Evolutionary conservation across 257 asterid species (phyloP).

Genomic region (Ilex aquifolium): DNA sequence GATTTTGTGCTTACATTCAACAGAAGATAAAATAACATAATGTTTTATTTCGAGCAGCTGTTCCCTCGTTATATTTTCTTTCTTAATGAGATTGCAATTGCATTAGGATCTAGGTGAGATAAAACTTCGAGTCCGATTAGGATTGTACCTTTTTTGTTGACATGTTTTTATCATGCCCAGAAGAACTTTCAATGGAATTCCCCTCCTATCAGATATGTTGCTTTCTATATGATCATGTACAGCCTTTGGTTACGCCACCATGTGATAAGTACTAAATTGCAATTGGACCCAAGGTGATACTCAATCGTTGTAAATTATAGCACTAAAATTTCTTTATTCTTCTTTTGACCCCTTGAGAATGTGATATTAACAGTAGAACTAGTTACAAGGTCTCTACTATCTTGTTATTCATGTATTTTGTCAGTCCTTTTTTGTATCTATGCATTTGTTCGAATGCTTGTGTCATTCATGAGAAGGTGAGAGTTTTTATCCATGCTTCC

Average conservation of each 20-base stretch:
- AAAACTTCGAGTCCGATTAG: background rate
- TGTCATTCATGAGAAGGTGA: too few species aligned
- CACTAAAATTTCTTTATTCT: background rate
- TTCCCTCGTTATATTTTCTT: too few species aligned
- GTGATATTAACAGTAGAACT: too few species aligned
- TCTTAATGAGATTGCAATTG: background rate
- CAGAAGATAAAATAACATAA: too few species aligned
- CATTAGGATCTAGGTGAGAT: background rate
- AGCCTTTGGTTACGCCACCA: constrained; percentile 93
- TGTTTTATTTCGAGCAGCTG: background rate
- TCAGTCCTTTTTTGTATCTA: too few species aligned
- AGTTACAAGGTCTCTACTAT: too few species aligned
- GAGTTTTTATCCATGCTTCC: too few species aligned
- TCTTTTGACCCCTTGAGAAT: too few species aligned
- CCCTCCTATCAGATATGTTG: constrained; percentile 61
- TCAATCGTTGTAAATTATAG: constrained; percentile 35
- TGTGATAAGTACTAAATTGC: constrained; percentile 64
- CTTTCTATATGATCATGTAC: constrained; percentile 95
- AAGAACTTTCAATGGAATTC: constrained; percentile 95
- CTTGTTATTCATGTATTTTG: too few species aligned
- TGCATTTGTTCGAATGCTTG: too few species aligned
- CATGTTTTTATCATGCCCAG: constrained; percentile 49
- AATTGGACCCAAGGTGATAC: constrained; percentile 4
- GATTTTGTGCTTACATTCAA: too few species aligned
- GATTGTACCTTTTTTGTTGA: background rate